A percentile compares a stretch with the other conserved stretches of the same genome.
These are phyloP conservation scores for Solanum habrochaites DNA, from an alignment of 257 asterid genomes.

Conservation along the genomic window DNA sequence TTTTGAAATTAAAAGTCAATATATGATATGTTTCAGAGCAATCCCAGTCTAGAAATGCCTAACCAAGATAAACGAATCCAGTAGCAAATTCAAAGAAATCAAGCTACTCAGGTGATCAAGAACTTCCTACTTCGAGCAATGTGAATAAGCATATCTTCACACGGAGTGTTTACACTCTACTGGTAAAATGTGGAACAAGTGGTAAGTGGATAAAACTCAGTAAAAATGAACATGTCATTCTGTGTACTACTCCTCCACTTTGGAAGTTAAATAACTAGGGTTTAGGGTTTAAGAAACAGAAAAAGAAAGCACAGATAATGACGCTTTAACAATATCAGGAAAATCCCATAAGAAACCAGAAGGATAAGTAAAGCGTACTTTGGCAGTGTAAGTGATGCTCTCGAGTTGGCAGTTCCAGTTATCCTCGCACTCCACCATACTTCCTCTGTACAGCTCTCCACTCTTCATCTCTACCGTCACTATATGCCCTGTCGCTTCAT, in stretches of 20 bases:
- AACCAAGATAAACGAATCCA: neutral
- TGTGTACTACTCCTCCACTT: neutral
- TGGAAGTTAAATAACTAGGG: neutral
- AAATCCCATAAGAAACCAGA: neutral
- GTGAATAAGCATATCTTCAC: neutral
- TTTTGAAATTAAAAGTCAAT: neutral
- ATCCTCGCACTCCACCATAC: slow-evolving; percentile 66
- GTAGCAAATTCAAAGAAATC: neutral
- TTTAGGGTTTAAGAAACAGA: neutral
- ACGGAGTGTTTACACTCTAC: neutral
- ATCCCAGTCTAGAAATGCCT: neutral
- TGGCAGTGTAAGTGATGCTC: slow-evolving; percentile 38
- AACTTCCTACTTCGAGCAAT: neutral
- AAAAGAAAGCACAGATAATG: neutral
- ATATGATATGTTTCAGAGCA: neutral
- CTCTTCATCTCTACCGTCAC: slow-evolving; percentile 90
- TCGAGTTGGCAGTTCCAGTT: slow-evolving; percentile 55
- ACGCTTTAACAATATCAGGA: neutral
- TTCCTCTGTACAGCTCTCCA: slow-evolving; percentile 90
- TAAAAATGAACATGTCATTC: neutral
- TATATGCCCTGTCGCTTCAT: slow-evolving; percentile 89
- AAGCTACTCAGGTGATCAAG: neutral
- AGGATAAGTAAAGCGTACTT: slow-evolving; percentile 5
- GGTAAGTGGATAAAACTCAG: neutral
- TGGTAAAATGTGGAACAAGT: neutral